phyloP scores from a whole-genome alignment of 495 filamentous ascomycete genomes.

The Lasiosphaeria miniovina region DNA sequence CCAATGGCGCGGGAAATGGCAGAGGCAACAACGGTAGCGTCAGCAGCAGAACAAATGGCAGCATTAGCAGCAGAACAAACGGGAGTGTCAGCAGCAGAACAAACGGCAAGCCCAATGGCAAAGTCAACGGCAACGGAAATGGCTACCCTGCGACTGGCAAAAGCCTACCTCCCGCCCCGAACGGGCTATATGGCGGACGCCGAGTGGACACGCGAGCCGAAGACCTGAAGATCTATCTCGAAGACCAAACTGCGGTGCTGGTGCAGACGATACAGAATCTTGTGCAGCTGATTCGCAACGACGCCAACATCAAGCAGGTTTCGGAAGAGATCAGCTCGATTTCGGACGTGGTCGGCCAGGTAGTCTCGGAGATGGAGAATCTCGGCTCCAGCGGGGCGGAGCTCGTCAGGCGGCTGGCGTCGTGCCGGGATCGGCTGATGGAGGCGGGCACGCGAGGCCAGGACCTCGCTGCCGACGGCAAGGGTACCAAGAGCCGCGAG shows the following conservation, averaged over 20 bases:
- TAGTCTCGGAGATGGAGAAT: slow-evolving; percentile 63
- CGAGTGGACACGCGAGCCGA: slow-evolving; percentile 55
- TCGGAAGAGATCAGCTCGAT: slow-evolving; percentile 70
- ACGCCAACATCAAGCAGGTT: slow-evolving; percentile 63
- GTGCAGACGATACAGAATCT: slow-evolving; percentile 81
- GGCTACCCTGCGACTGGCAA: slow-evolving; percentile 37
- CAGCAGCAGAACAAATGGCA: slow-evolving; percentile 23
- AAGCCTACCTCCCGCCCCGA: slow-evolving; percentile 32
- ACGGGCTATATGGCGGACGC: slow-evolving; percentile 21
- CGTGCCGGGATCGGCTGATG: slow-evolving; percentile 63
- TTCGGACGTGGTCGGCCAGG: slow-evolving; percentile 63
- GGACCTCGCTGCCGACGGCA: slow-evolving; percentile 46
- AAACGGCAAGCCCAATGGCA: slow-evolving; percentile 12
- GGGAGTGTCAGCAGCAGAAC: slow-evolving; percentile 3
- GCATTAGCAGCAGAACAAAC: not conserved
- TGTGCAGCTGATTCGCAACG: slow-evolving; percentile 72
- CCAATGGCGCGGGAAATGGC: slow-evolving; percentile 12
- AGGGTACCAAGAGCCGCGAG: slow-evolving; percentile 44
- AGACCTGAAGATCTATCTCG: slow-evolving; percentile 76
- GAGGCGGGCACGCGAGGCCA: slow-evolving; percentile 65
- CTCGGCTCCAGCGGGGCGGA: slow-evolving; percentile 54
- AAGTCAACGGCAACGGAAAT: slow-evolving; percentile 6
- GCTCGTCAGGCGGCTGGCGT: slow-evolving; percentile 60
- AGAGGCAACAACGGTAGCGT: slow-evolving; percentile 27
- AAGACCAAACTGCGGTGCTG: slow-evolving; percentile 77